Percentiles rank a stretch among this genome's conserved stretches.
Conservation (phyloP, 1,284 basidiomycete genomes). For the Mycosarcoma mackinlayi region DNA sequence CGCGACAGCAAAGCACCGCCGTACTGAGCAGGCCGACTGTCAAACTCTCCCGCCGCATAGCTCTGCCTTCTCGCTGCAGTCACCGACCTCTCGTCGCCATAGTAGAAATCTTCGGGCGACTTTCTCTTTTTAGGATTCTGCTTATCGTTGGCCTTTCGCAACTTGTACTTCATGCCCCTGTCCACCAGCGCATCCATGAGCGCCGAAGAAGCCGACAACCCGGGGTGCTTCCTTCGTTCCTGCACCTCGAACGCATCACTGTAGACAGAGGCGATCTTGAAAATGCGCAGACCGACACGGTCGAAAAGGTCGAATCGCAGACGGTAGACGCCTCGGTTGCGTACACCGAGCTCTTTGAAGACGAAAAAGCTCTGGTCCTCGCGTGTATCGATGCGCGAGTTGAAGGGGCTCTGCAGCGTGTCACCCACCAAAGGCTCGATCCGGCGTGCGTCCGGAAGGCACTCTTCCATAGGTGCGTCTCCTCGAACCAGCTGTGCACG, state of each 20-base stretch:
- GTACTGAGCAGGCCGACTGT: neutral
- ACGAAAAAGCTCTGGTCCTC: conserved; percentile 55
- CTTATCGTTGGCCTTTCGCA: conserved; percentile 39
- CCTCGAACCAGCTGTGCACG: conserved; percentile 35
- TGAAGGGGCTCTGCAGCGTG: conserved; percentile 40
- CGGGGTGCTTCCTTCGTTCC: conserved; percentile 40
- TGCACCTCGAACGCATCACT: conserved; percentile 48
- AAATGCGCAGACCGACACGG: conserved; percentile 29
- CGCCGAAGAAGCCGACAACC: conserved; percentile 19
- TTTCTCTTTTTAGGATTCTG: conserved; percentile 41
- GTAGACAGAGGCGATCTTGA: conserved; percentile 39
- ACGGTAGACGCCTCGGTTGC: conserved; percentile 43
- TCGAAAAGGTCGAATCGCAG: conserved; percentile 55
- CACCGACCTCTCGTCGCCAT: conserved; percentile 23
- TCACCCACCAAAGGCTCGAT: conserved; percentile 42
- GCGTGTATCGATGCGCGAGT: conserved; percentile 43
- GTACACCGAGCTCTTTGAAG: conserved; percentile 56
- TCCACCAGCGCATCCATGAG: conserved; percentile 48
- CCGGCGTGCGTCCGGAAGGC: conserved; percentile 25
- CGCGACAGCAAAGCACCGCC: conserved; percentile 2
- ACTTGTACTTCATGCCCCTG: conserved; percentile 45
- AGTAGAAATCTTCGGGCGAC: conserved; percentile 35
- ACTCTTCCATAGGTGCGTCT: conserved; percentile 31
- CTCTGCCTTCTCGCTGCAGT: conserved; percentile 21
- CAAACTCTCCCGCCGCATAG: conserved; percentile 31